Evolutionary conservation across 768 basidiomycete species (phyloP).

Genomic region (Amyloporia xantha): DNA sequence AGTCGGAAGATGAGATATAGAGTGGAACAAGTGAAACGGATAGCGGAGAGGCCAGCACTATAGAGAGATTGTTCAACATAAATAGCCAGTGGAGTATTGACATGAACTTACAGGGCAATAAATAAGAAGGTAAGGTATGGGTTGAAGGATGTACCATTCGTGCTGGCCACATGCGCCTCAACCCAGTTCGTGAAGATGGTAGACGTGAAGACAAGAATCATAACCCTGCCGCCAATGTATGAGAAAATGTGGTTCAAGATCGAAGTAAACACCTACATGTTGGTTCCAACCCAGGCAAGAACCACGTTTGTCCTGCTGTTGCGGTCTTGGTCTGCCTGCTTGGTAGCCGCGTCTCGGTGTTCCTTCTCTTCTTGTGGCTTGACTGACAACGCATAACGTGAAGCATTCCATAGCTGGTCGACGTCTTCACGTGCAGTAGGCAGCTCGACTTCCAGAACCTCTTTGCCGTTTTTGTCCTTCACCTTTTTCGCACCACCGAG

Average conservation of each 20-base stretch:
- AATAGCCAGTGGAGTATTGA: conserved; percentile 4
- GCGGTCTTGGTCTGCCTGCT: conserved; percentile 82
- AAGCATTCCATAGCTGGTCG: conserved; percentile 80
- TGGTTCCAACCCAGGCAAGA: conserved; percentile 75
- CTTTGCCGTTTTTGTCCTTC: conserved; percentile 78
- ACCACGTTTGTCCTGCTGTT: conserved; percentile 84
- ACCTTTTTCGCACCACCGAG: conserved; percentile 88
- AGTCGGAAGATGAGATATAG: conserved; percentile 75
- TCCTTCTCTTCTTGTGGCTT: conserved; percentile 70
- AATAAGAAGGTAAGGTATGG: conserved; percentile 87
- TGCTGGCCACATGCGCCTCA: conserved; percentile 43
- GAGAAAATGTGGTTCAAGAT: background rate
- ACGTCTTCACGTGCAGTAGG: conserved; percentile 81
- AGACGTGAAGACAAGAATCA: conserved; percentile 75
- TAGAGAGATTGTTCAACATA: background rate
- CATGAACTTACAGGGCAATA: conserved; percentile 41
- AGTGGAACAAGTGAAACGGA: conserved; percentile 76
- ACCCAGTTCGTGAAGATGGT: conserved; percentile 73
- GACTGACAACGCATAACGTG: conserved; percentile 58
- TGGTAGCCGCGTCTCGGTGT: conserved; percentile 81
- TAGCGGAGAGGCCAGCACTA: conserved; percentile 74
- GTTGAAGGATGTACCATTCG: conserved; percentile 58
- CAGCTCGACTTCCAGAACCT: conserved; percentile 80
- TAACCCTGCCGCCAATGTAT: conserved; percentile 34
- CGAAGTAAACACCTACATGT: conserved; percentile 49